Evolutionary conservation across 2,329 filamentous ascomycete genomes (phyloP), one percentile per base, ranked within the genome.

Genomic region (Penicillium sp.): DNA sequence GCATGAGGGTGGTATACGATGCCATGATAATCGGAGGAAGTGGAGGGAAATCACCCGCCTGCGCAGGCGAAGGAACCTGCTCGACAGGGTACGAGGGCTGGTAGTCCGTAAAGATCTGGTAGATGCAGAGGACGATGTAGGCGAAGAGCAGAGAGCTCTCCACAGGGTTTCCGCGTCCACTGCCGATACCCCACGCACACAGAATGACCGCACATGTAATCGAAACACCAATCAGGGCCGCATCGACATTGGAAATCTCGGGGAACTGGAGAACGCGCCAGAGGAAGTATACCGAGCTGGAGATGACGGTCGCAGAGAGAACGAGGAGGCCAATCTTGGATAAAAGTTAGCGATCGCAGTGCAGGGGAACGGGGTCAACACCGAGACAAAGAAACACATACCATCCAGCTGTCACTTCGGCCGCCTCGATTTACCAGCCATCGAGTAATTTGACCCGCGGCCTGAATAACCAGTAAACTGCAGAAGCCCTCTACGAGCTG

Each of bases 21-120:
- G 94, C 95, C 94, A 98, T 98, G 77, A 99, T 94, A 67, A 98
- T 93, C 0, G 95, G 95, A 15, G 95, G 95, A 47, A 99, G 84
- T n/a, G 95, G 95, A 42, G 95, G 95, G 64, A 98, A 95, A 28
- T 96, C 93, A 63, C 80, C 74, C 6, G 78, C 73, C 62, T 96
- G 90, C 15, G 86, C 74, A 15, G 84, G 80, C 17, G 80, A 79
- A 51, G 82, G 80, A 17, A 77, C 76, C 33, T 87, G 84, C 35
- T 84, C 81, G 30, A 85, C 82, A n/a, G 85, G 88, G 19, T 85
- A 78, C 4, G 91, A 93, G 3, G 95, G 93, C 69, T 94, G 88
- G 79, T 98, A 98, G 79, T 99, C 95, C 72, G 95, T 99, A 78
- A 98, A 98, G 77, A 98, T 98, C 78, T 99, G 95, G 81, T 98